These are phyloP conservation scores for Gloeostereum incarnatum DNA, from an alignment of 768 basidiomycete species.

Conservation along the genomic window DNA sequence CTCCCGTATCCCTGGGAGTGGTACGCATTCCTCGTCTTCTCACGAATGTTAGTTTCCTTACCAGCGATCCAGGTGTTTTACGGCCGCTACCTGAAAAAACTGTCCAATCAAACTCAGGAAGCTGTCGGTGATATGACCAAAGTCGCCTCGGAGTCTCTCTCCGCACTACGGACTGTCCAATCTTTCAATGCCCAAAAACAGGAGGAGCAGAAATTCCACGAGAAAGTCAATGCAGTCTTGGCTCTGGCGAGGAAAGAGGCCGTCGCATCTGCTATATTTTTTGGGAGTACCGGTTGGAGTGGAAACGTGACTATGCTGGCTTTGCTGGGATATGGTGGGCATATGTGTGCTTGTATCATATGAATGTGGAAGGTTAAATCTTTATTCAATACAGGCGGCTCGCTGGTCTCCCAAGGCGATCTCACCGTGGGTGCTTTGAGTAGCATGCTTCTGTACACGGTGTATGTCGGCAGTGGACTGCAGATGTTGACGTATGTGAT, in stretches of 20 bases:
- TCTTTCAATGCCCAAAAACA: constrained; percentile 79
- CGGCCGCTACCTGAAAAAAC: constrained; percentile 86
- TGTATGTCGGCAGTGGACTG: constrained; percentile 76
- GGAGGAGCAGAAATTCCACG: constrained; percentile 70
- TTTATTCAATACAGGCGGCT: constrained; percentile 52
- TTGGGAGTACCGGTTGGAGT: constrained; percentile 85
- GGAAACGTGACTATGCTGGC: constrained; percentile 89
- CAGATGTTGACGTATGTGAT: constrained; percentile 65
- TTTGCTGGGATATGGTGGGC: constrained; percentile 81
- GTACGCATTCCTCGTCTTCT: constrained; percentile 25
- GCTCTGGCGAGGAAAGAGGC: constrained; percentile 79
- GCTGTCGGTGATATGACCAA: constrained; percentile 96
- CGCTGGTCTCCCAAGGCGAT: constrained; percentile 77
- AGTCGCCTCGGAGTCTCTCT: constrained; percentile 86
- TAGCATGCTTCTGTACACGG: constrained; percentile 83
- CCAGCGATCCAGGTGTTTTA: constrained; percentile 73
- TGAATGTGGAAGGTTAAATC: background rate
- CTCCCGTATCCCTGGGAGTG: constrained; percentile 79
- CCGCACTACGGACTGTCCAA: constrained; percentile 82
- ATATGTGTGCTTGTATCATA: background rate
- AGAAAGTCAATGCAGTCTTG: constrained; percentile 57
- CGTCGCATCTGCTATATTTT: constrained; percentile 86
- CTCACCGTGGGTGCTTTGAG: constrained; percentile 92
- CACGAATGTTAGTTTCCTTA: constrained; percentile 4
- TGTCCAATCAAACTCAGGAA: constrained; percentile 89